A percentile compares a stretch with the other conserved stretches of the same genome.
phyloP scores from a whole-genome alignment of 2,329 filamentous ascomycete species.

The Aureobasidium vineae region DNA sequence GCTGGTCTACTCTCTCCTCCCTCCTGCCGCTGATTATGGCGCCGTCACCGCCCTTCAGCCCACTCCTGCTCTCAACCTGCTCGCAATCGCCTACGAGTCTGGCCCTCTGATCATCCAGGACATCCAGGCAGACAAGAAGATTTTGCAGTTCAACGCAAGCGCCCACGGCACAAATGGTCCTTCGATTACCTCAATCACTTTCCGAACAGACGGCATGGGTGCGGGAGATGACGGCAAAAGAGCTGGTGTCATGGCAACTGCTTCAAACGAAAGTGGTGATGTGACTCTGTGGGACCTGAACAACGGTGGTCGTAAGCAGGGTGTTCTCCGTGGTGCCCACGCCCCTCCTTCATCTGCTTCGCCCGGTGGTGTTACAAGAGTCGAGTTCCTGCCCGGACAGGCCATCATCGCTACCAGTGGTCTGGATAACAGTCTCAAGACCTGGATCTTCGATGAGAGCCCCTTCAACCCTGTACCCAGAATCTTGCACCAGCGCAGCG shows the following conservation, averaged over 20 bases:
- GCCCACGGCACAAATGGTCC: slow-evolving; percentile 50
- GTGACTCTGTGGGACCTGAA: slow-evolving; percentile 97
- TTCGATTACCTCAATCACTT: slow-evolving; percentile 78
- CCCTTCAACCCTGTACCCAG: slow-evolving; percentile 86
- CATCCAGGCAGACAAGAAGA: slow-evolving; percentile 70
- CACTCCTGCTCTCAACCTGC: slow-evolving; percentile 75
- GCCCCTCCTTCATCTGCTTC: slow-evolving; percentile 71
- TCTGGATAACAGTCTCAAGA: slow-evolving; percentile 87
- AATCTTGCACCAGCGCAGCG: slow-evolving; percentile 79
- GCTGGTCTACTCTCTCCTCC: slow-evolving; percentile 83
- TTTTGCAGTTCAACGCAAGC: slow-evolving; percentile 57
- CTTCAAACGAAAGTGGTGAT: slow-evolving; percentile 75
- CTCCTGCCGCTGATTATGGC: slow-evolving; percentile 69
- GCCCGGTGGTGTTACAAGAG: slow-evolving; percentile 75
- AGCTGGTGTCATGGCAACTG: slow-evolving; percentile 91
- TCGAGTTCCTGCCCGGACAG: slow-evolving; percentile 87
- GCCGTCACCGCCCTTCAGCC: slow-evolving; percentile 85
- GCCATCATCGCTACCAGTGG: slow-evolving; percentile 88
- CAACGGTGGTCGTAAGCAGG: slow-evolving; percentile 78
- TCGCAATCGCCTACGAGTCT: slow-evolving; percentile 82
- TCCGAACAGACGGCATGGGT: slow-evolving; percentile 83
- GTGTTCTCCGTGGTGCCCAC: slow-evolving; percentile 83
- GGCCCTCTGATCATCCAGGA: slow-evolving; percentile 80
- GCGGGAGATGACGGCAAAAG: slow-evolving; percentile 82
- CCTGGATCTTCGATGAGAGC: slow-evolving; percentile 93